Evolutionary conservation across 306 rosid genomes (phyloP).

Genomic region (Fragaria iinumae): DNA sequence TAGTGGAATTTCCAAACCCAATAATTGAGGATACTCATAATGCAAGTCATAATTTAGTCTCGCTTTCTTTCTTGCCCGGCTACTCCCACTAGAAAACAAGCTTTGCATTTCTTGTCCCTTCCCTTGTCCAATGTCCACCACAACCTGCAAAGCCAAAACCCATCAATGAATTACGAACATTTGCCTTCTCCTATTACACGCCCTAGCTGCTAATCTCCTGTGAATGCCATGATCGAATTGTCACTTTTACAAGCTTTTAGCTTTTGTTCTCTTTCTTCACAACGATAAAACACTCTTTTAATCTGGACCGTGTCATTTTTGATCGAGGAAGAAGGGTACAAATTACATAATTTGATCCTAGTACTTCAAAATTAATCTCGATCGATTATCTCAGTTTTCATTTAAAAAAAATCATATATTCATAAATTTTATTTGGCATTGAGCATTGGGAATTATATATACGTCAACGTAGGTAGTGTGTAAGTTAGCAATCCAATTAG

Average conservation of each 20-base stretch:
- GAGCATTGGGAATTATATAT: conserved; percentile 9
- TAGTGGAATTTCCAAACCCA: neutral
- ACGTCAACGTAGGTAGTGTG: neutral
- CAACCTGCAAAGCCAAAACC: conserved; percentile 10
- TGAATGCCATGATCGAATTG: neutral
- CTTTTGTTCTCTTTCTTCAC: neutral
- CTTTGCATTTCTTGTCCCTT: conserved; percentile 19
- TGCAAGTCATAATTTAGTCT: neutral
- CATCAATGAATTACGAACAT: neutral
- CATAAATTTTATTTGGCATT: neutral
- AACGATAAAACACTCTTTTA: neutral
- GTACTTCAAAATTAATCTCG: neutral
- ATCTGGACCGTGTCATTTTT: conserved; percentile 10
- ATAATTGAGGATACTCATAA: conserved; percentile 15
- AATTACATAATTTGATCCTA: neutral
- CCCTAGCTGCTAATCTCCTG: neutral
- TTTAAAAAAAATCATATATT: neutral
- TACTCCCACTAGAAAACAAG: conserved; percentile 15
- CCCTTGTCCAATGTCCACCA: neutral
- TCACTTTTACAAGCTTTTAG: conserved; percentile 19
- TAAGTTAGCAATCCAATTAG: conserved; percentile 9
- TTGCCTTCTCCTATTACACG: neutral
- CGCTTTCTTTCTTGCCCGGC: neutral
- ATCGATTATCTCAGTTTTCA: neutral
- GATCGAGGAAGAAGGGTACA: neutral